Percentiles rank a stretch among this genome's conserved stretches.
These are phyloP conservation scores for Starmerella apis DNA, from an alignment of 805 yeast genomes.

Conservation along the genomic window DNA sequence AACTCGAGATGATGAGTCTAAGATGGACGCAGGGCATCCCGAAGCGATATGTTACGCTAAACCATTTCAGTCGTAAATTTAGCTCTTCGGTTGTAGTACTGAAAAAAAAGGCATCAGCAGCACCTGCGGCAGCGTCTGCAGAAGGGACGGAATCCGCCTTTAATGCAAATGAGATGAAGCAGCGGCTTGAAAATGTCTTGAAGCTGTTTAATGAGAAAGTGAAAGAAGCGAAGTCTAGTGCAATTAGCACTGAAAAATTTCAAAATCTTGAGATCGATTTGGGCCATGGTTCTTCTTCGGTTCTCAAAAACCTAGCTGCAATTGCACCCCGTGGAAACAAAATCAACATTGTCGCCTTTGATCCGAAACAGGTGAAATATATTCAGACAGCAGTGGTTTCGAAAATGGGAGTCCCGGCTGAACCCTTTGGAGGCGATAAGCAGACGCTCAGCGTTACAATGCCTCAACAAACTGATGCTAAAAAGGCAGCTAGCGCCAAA, in stretches of 20 bases:
- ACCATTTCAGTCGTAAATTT: too few species aligned
- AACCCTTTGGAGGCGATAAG: slow-evolving; percentile 57
- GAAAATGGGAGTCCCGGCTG: slow-evolving; percentile 68
- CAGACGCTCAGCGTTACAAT: slow-evolving; percentile 64
- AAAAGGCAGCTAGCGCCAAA: slow-evolving; percentile 45
- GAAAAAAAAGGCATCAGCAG: slow-evolving; percentile 11
- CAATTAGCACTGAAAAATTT: slow-evolving; percentile 55
- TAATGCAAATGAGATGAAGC: slow-evolving; percentile 12
- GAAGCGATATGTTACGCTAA: too few species aligned
- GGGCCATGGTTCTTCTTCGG: slow-evolving; percentile 38
- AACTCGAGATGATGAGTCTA: too few species aligned
- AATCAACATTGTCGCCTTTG: slow-evolving; percentile 67
- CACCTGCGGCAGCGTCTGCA: background rate
- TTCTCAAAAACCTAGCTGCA: slow-evolving; percentile 39
- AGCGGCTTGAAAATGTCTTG: slow-evolving; percentile 23
- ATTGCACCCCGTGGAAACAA: slow-evolving; percentile 30
- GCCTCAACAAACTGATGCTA: slow-evolving; percentile 64
- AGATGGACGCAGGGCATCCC: too few species aligned
- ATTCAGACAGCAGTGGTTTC: slow-evolving; percentile 62
- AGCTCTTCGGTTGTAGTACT: too few species aligned
- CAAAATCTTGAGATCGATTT: slow-evolving; percentile 46
- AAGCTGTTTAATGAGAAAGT: slow-evolving; percentile 41
- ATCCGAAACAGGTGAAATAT: slow-evolving; percentile 60
- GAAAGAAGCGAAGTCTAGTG: slow-evolving; percentile 58
- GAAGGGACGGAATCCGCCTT: slow-evolving; percentile 8